Evolutionary conservation across 2,329 filamentous ascomycete genomes (phyloP), one percentile per base, ranked within the genome.

Genomic region (Fusarium sp.): DNA sequence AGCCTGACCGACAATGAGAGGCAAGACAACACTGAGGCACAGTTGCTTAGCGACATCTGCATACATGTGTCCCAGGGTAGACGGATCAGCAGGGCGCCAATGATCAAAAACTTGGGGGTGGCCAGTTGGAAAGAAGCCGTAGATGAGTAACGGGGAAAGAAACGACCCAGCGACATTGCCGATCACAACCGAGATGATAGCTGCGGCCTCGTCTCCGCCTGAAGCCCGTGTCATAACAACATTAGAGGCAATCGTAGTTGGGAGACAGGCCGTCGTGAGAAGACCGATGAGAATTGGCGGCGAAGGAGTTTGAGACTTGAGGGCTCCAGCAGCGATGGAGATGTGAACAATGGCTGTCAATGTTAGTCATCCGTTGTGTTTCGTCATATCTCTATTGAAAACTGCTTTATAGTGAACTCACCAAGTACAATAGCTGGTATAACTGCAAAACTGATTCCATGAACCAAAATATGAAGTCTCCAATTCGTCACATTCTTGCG

Each of bases 181-280:
- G 45, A 93, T 81, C 11, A 92, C 84, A 3, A 91, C 90, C 74
- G 92, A 90, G 31, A 92, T 89, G 63, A 91, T 83, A 50, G 87
- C 87, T 0, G 88, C 86, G 4, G 87, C 87, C 62, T 89, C 87
- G 70, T 93, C 91, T 7, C 91, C 91, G 39, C 90, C 88, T 0
- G 91, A 88, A 41, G 88, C 84, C 26, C 89, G 82, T 8, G 91
- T 93, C 90, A 93, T 92, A 42, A 93, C 89, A 10, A 92, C 89
- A 76, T 93, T 93, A 46, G 88, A 91, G 10, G 89, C 86, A 72
- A 93, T 91, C 1, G 91, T 93, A 0, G 91, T 93, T 2, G 91
- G 90, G 7, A 91, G 86, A 74, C 87, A 90, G n/a, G 88, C 85
- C 3, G 89, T 84, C 41, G 91, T 86, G 5, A 92, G 84, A 76